Evolutionary conservation across 2,329 filamentous ascomycete genomes (phyloP), one percentile per base, ranked within the genome.

Genomic region (Penicillium sclerotigenum): DNA sequence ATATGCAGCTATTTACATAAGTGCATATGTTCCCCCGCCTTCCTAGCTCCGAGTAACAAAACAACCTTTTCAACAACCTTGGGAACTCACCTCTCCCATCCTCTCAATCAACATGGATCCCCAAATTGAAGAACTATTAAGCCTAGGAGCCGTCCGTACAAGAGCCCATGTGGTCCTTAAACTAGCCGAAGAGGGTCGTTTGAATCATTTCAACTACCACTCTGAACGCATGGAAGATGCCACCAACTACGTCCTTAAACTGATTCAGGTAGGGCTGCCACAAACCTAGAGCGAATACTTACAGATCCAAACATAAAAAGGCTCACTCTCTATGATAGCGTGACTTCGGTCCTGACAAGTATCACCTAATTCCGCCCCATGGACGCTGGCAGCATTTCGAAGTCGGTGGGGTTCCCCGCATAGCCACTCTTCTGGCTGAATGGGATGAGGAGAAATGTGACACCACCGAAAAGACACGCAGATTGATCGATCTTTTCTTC

Each of bases 371-470:
- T 48, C 81, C 81, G 0, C 79, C 81, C 10, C 81, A 84, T 59
- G 83, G 76, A 9, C 78, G 84, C 41, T 86, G 84, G 81, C 84
- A 86, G 65, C 84, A 87, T 69, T 86, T 86, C 60, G 80, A 85
- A 14, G 79, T 84, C 37, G 83, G 83, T 10, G 77, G 76, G 14
- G 71, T 81, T 28, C 72, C 78, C 37, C 81, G 83, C 33, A 70
- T 84, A 8, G 70, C 73, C 7, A 66, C 73, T 7, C 65, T 83
- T 3, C 68, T 81, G 3, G 64, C 75, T 24, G 65, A 73, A 41
- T 83, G 81, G 82, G 69, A 77, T 2, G 65, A 63, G 2, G 70
- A 73, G 0, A 70, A 69, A 1, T 66, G 69, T 37, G 79, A 83
- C 49, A 71, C 74, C 1, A 59, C 70, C 0, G 82, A 84, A 57